A percentile compares a stretch with the other conserved stretches of the same genome.
Evolutionary conservation across 108 stramenopile genomes (phyloP).

Genomic region (Cyclostephanos invisitatus): DNA sequence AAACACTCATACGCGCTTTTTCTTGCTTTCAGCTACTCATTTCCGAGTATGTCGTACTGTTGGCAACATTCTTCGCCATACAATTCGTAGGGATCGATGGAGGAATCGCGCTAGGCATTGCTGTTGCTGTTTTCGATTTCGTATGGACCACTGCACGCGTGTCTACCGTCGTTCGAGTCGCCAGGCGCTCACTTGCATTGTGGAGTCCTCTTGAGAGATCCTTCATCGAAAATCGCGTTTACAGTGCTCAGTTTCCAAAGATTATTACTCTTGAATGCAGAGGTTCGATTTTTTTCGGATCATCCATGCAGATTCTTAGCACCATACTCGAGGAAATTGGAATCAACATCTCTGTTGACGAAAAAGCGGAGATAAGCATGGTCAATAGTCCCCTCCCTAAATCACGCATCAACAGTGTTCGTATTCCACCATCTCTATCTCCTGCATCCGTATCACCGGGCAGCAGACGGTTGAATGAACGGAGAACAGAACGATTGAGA

Average conservation of each 20-base stretch:
- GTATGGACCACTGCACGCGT: slow-evolving; percentile 71
- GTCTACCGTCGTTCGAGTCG: slow-evolving; percentile 54
- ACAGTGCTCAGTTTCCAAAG: slow-evolving; percentile 53
- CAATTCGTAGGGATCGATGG: slow-evolving; percentile 46
- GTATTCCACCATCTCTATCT: slow-evolving; percentile 24
- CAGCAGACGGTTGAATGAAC: slow-evolving; percentile 7
- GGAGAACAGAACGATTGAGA: slow-evolving; percentile 15
- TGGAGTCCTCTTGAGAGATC: slow-evolving; percentile 70
- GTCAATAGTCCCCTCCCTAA: slow-evolving; percentile 39
- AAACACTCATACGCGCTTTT: neutral
- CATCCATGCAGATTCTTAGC: slow-evolving; percentile 61
- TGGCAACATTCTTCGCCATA: slow-evolving; percentile 47
- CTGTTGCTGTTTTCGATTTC: slow-evolving; percentile 75
- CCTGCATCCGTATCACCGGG: slow-evolving; percentile 23
- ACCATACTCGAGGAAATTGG: slow-evolving; percentile 63
- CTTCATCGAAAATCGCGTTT: slow-evolving; percentile 65
- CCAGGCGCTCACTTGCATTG: slow-evolving; percentile 74
- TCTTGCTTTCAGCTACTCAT: slow-evolving; percentile 33
- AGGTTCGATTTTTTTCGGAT: slow-evolving; percentile 84
- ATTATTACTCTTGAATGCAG: slow-evolving; percentile 74
- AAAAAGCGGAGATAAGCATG: slow-evolving; percentile 45
- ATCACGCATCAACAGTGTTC: slow-evolving; percentile 28
- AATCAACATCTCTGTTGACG: slow-evolving; percentile 39
- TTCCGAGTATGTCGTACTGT: slow-evolving; percentile 42
- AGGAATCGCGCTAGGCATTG: slow-evolving; percentile 43